phyloP scores from a whole-genome alignment of 345 rosid species.

The Angophora floribunda region DNA sequence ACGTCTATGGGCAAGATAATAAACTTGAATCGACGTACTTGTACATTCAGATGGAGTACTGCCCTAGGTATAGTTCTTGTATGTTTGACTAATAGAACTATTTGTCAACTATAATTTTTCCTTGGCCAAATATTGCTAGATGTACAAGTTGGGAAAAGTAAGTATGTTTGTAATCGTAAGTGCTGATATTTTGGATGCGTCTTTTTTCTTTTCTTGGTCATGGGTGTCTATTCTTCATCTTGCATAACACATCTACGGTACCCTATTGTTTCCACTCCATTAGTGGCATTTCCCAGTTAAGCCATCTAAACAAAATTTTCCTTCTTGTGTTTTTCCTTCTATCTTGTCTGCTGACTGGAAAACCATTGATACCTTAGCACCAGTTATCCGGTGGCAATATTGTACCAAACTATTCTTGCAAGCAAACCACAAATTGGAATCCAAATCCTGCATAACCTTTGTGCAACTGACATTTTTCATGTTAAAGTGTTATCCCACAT shows the following conservation, averaged over 20 bases:
- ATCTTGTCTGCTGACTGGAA: neutral
- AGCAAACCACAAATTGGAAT: neutral
- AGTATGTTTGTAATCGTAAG: neutral
- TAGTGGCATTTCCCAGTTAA: neutral
- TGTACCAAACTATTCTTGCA: neutral
- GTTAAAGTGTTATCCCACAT: neutral
- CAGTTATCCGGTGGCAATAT: neutral
- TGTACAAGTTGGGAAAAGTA: neutral
- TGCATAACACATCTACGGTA: neutral
- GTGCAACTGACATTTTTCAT: neutral
- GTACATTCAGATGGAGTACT: constrained; percentile 95
- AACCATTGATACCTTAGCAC: neutral
- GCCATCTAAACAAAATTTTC: neutral
- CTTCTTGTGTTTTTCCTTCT: neutral
- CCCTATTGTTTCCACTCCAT: neutral
- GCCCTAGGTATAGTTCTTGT: constrained; percentile 64
- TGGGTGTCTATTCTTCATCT: neutral
- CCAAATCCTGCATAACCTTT: neutral
- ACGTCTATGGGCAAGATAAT: constrained; percentile 48
- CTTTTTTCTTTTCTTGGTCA: neutral
- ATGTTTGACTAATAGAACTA: neutral
- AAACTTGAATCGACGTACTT: constrained; percentile 73
- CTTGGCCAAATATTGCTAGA: neutral
- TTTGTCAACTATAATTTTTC: neutral
- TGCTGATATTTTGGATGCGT: neutral